These are phyloP conservation scores for Acanthamoeba healyi DNA, from an alignment of 208 protist species.

Conservation along the genomic window DNA sequence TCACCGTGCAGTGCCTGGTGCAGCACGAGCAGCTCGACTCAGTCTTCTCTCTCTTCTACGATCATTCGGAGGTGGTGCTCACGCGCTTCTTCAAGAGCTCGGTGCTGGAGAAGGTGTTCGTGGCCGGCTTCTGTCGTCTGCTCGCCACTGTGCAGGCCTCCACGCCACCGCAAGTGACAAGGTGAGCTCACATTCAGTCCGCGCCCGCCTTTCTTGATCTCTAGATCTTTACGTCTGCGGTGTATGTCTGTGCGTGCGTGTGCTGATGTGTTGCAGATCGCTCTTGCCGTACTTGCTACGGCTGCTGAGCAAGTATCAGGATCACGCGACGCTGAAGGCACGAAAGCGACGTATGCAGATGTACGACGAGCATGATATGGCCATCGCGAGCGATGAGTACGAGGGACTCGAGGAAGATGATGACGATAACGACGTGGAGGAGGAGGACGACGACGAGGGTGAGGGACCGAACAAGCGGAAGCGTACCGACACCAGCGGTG, in stretches of 20 bases:
- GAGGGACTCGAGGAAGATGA: not conserved
- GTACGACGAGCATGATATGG: not conserved
- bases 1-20: conserved; percentile 9
- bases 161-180: not conserved
- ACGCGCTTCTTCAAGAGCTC: not conserved
- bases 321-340: not conserved
- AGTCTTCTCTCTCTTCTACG: conserved; percentile 25
- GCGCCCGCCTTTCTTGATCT: no score
- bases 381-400: no score
- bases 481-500: no score
- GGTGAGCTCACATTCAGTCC: not conserved
- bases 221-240: no score
- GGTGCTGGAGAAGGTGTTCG: not conserved
- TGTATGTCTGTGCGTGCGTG: no score
- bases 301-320: not conserved
- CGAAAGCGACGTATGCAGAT: not conserved
- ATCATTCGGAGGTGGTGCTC: not conserved
- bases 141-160: not conserved
- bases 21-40: conserved; percentile 32
- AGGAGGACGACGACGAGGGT: not conserved
- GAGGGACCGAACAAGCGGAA: not conserved
- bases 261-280: not conserved
- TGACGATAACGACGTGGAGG: not conserved
- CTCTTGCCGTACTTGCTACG: not conserved
- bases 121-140: not conserved